Base-by-base conservation (phyloP, 805 yeast species). In the Torulaspora franciscae region DNA sequence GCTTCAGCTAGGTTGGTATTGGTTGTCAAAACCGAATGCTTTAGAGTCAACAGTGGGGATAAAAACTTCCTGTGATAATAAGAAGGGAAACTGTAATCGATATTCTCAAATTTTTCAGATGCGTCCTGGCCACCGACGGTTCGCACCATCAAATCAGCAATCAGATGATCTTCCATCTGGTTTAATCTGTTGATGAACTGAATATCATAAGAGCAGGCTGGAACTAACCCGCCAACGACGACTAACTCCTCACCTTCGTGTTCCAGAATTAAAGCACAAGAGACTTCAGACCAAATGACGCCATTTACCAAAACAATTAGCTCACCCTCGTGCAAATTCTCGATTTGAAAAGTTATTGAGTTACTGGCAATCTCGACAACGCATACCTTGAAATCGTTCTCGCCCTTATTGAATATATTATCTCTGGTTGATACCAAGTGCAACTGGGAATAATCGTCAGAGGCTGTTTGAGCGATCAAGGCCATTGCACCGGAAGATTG, bases 211-310 rank as follows among this genome's bases (percentile, higher is more conserved):
- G 80, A 82, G 8, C 83, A 76, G 14, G 73, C 59, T 1, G 87
- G 85, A 25, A 81, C 77, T 30, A 83, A 65, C 0, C 88, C 88
- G 52, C 79, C 75, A 13, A 83, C 78, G 1, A 80, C 72, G n/a
- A 80, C 71, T 41, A 74, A 66, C 42, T 75, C 77, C 36, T 75
- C 75, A 26, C 73, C 72, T 17, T 67, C 66, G 13, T 68, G 58
- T 11, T 70, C 68, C 37, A 57, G 42, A 6, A 58, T 50, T 2
- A 64, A 48, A 7, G 79, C 79, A 30, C 76, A 70, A 0, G 80
- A 71, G 1, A 79, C 78, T 56, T 81, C 86, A 22, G 80, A 75
- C 89, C 89, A 83, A 10, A 76, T 71, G 17, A 82, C 73, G 17
- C 86, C 87, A 54, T 83, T 82, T 4, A 83, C 86, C 43, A 70